Evolutionary conservation across 805 yeast species (phyloP), one percentile per base, ranked within the genome.

Genomic region (Kregervanrija pseudodelftensis): DNA sequence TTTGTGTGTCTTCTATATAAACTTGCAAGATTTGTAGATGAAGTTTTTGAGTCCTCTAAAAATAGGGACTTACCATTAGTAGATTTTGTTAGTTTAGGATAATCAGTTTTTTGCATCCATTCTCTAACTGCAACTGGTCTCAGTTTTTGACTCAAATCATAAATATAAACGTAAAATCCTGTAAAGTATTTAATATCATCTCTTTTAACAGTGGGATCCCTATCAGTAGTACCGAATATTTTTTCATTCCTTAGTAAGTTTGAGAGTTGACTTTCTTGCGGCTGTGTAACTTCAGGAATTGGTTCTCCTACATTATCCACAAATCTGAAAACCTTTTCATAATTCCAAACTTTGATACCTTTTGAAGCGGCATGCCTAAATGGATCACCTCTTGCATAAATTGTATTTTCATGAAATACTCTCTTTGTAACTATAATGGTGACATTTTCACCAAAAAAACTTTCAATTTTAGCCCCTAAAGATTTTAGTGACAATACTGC

Each of bases 161-260:
- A 91, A 34, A 88, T 82, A 51, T 83, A 80, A 28, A 88, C 67
- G 63, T 81, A 88, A 7, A 82, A 78, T 34, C 82, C 80, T 41
- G 80, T 80, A 62, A 93, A 86, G 60, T 85, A 85, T 57, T 82
- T 81, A 56, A 84, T 76, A 59, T 91, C 96, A 54, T 86, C 95
- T 45, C 96, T 71, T 52, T 75, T 80, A 2, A 95, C 93, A 49
- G 72, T 75, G 11, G 95, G 93, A 60, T 90, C 96, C 52, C 95
- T 76, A 61, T 90, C 97, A 33, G 83, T 76, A 0, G 95, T 85
- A 11, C 96, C 97, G 60, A 78, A 80, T 11, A 86, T 65, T 56
- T 86, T 86, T 59, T 93, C 99, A 57, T 87, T 89, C 50, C 81
- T 80, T 54, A 91, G 72, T 50, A 91, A 69, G 40, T 82, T 77